Evolutionary conservation across 441 rosid genomes (phyloP).

Genomic region (Gossypium laxum): DNA sequence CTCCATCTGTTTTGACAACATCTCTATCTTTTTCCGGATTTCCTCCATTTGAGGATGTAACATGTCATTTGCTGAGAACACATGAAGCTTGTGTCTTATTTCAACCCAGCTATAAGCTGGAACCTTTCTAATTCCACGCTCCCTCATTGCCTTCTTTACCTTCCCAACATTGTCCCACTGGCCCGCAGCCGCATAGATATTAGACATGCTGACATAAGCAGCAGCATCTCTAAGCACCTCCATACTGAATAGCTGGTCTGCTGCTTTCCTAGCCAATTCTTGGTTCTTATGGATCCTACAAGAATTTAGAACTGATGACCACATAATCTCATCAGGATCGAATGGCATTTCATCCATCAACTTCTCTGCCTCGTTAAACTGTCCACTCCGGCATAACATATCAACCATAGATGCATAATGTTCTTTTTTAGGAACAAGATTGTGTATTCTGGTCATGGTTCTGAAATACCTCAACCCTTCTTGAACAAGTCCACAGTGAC

Average conservation of each 20-base stretch:
- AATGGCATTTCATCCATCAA: conserved; percentile 57
- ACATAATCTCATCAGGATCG: conserved; percentile 65
- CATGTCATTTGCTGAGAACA: conserved; percentile 53
- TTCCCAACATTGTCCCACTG: conserved; percentile 54
- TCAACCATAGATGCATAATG: conserved; percentile 70
- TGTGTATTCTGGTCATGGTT: conserved; percentile 36
- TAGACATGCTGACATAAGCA: conserved; percentile 65
- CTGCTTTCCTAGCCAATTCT: conserved; percentile 54
- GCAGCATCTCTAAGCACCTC: conserved; percentile 65
- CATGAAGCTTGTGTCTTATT: conserved; percentile 43
- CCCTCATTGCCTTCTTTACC: conserved; percentile 70
- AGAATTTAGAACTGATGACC: conserved; percentile 74
- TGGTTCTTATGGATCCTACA: conserved; percentile 75
- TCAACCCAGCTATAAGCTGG: conserved; percentile 79
- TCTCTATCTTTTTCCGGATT: conserved; percentile 43
- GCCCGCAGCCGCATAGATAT: conserved; percentile 58
- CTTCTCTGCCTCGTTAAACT: conserved; percentile 53
- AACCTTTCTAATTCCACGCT: conserved; percentile 57
- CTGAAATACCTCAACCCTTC: conserved; percentile 48
- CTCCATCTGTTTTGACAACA: conserved; percentile 38
- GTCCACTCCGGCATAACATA: conserved; percentile 52
- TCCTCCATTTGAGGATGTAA: conserved; percentile 43
- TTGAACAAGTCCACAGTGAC: conserved; percentile 64
- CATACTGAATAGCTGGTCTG: conserved; percentile 51
- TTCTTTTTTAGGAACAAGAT: conserved; percentile 44